Evolutionary conservation across 495 filamentous ascomycete species (phyloP).

Genomic region (Penicillium crystallinum): DNA sequence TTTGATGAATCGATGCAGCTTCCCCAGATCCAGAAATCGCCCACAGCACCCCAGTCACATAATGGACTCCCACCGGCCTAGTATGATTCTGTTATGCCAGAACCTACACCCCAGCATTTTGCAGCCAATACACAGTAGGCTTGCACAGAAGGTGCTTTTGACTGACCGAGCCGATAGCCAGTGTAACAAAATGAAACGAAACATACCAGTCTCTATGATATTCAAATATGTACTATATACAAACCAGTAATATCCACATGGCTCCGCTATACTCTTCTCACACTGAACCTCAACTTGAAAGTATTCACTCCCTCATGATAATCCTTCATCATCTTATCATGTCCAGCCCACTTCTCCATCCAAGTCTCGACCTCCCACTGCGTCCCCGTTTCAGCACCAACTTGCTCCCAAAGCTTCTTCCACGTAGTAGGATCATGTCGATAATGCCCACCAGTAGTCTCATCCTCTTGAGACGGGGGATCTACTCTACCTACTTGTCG

Average conservation of each 20-base stretch:
- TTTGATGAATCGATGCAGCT: conserved; percentile 20
- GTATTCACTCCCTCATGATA: conserved; percentile 13
- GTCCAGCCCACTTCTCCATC: conserved; percentile 16
- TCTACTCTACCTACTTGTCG: conserved; percentile 39
- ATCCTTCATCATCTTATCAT: conserved; percentile 7
- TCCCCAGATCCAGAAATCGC: conserved; percentile 1
- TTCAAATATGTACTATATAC: not conserved
- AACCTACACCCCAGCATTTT: not conserved
- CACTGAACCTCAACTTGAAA: conserved; percentile 18
- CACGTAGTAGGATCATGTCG: conserved; percentile 44
- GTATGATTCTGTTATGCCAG: not conserved
- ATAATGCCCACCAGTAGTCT: conserved; percentile 22
- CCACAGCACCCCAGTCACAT: not conserved
- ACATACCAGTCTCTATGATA: not conserved
- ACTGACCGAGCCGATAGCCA: no score
- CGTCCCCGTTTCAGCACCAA: conserved; percentile 42
- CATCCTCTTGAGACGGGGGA: conserved; percentile 20
- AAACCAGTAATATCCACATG: not conserved
- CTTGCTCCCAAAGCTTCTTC: conserved; percentile 45
- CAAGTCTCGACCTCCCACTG: conserved; percentile 37
- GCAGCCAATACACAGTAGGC: not conserved
- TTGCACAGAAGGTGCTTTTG: no score
- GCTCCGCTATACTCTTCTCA: conserved; percentile 9
- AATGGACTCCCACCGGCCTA: not conserved
- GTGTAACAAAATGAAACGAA: no score